Evolutionary conservation across 352 stramenopile genomes (phyloP), one percentile per base, ranked within the genome.

Genomic region (Aphanomyces euteiches): DNA sequence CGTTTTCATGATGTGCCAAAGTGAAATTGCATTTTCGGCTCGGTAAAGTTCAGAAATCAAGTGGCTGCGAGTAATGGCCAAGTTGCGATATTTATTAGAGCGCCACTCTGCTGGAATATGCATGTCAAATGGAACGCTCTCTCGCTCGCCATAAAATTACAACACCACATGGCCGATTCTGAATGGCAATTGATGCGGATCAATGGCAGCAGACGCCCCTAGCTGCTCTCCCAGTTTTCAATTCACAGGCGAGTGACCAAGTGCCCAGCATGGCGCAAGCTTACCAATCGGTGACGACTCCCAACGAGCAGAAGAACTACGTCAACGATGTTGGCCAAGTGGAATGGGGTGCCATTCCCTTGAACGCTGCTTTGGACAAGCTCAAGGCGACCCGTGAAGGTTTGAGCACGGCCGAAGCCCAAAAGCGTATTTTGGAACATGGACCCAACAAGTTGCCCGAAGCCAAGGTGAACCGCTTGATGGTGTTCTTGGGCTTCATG

Each of bases 301-400:
- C 84, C 56, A 88, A 90, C 74, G 81, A 90, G 70, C 56, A 78
- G 69, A 90, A 89, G 77, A 89, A 89, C 75, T 90, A 90, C 78
- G 86, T 76, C 28, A 92, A 90, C 66, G 83, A 89, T 21, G 79
- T 87, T 19, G 85, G 83, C 8, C 83, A 93, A 74, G 79, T 90
- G 65, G 80, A 93, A 71, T 93, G 85, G 85, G 82, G 73, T 15
- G 72, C 82, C 54, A 77, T 93, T 54, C 85, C 85, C 19, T 78
- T 91, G 21, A 90, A 95, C 73, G 85, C 82, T 5, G 85, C 85
- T 54, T 77, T 95, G 12, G 85, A 92, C 79, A 92, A 92, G 78
- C 81, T 93, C 72, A 90, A 87, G 76, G 43, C 43, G 43, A 50
- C 43, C 43, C 43, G 43, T 2, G 43, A 50, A 50, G 43, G 43